A percentile compares a stretch with the other conserved stretches of the same genome.
Evolutionary conservation across 1,284 basidiomycete species (phyloP).

Genomic region (Stereum hirsutum): DNA sequence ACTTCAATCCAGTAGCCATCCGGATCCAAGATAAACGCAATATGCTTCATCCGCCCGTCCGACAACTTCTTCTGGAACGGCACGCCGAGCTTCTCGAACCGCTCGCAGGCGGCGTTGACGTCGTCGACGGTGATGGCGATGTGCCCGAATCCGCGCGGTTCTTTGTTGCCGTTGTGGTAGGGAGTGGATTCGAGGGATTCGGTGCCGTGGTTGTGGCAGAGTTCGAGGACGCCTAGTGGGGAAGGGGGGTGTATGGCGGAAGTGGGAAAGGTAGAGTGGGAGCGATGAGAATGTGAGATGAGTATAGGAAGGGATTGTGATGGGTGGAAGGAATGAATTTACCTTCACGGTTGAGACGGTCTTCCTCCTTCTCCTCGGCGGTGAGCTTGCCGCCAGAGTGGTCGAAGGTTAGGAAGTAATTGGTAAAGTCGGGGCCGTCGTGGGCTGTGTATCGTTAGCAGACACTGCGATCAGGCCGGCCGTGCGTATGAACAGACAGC

Average conservation of each 20-base stretch:
- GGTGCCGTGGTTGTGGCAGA: conserved; percentile 88
- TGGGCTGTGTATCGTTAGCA: conserved; percentile 30
- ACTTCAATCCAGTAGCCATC: conserved; percentile 53
- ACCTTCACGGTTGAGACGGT: conserved; percentile 60
- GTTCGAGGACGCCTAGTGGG: conserved; percentile 63
- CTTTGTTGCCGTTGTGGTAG: conserved; percentile 77
- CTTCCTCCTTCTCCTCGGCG: conserved; percentile 36
- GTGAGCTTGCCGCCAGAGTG: conserved; percentile 39
- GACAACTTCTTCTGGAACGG: conserved; percentile 83
- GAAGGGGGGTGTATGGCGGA: conserved; percentile 6
- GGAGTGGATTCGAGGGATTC: conserved; percentile 50
- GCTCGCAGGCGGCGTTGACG: conserved; percentile 75
- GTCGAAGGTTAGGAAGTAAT: conserved; percentile 79
- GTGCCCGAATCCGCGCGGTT: conserved; percentile 82
- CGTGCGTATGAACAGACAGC: conserved; percentile 4
- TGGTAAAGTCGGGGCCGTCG: conserved; percentile 52
- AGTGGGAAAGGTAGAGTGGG: no score
- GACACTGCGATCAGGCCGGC: no score
- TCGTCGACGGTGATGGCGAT: conserved; percentile 83
- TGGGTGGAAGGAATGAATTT: no score
- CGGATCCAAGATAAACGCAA: conserved; percentile 87
- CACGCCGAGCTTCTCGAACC: conserved; percentile 80
- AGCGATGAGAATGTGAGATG: conserved; percentile 2
- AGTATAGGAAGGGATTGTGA: neutral
- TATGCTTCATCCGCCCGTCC: conserved; percentile 81